Conservation (phyloP, 2,329 filamentous ascomycete species). For the Calonectria hongkongensis region DNA sequence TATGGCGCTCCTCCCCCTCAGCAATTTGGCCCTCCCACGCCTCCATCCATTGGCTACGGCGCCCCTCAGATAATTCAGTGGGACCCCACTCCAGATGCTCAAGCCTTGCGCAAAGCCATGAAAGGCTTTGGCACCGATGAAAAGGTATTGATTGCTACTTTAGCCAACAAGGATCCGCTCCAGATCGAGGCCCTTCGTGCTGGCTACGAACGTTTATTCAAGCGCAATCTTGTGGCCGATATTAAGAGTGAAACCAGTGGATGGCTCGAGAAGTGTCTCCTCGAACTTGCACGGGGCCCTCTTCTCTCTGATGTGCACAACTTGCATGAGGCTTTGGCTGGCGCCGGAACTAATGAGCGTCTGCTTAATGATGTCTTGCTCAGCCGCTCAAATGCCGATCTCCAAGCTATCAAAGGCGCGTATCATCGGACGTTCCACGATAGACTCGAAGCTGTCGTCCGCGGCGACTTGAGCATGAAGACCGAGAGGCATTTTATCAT, state of each 20-base stretch:
- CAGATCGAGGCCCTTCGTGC: constrained; percentile 82
- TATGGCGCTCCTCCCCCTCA: constrained; percentile 58
- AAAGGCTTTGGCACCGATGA: constrained; percentile 96
- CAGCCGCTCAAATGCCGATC: constrained; percentile 88
- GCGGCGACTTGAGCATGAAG: constrained; percentile 87
- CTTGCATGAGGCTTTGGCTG: constrained; percentile 83
- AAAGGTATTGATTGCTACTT: constrained; percentile 80
- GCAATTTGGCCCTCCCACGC: constrained; percentile 70
- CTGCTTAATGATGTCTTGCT: constrained; percentile 92
- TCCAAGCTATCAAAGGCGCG: constrained; percentile 87
- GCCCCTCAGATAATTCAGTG: constrained; percentile 80
- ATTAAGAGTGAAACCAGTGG: constrained; percentile 85
- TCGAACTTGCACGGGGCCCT: constrained; percentile 86
- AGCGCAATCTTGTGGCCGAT: constrained; percentile 83
- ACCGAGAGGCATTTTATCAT: constrained; percentile 91
- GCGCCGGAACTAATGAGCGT: constrained; percentile 89
- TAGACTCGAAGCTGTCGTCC: constrained; percentile 82
- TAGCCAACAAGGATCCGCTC: constrained; percentile 84
- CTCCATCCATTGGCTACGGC: constrained; percentile 84
- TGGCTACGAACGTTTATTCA: constrained; percentile 79
- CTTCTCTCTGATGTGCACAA: constrained; percentile 84
- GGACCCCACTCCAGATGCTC: constrained; percentile 81
- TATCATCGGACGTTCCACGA: constrained; percentile 82
- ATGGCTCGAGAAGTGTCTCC: constrained; percentile 83
- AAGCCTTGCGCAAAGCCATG: constrained; percentile 87